Evolutionary conservation across 495 filamentous ascomycete species (phyloP), one percentile per base, ranked within the genome.

Genomic region (Penicillium silybi): DNA sequence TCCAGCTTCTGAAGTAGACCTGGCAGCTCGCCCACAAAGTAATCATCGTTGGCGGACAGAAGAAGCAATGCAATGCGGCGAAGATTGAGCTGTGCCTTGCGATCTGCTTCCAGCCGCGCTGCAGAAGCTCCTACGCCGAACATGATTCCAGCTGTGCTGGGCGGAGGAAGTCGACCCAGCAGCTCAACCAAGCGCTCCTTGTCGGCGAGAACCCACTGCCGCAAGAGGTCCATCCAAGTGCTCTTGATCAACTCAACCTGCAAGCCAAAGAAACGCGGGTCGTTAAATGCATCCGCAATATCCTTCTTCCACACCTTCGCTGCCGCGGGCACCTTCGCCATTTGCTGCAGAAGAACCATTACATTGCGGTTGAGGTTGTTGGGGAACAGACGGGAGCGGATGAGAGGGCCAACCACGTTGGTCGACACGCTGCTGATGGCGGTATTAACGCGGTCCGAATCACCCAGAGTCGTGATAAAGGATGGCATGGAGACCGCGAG

Each of bases 101-200:
- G 86, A 68, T 99, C 93, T 8, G 93, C 90, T 72, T 99, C 93
- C 39, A 90, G 75, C 52, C 93, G 80, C n/a, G 93, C 93, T 19
- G 92, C 92, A 29, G 88, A 92, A 6, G 93, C 95, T 44, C 93
- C 93, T 5, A 99, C 93, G 19, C 93, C 93, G 55, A 99, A 99
- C 66, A 99, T 90, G 48, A 97, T 95, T 15, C 93, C 95, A 0
- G 93, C 95, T n/a, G 93, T 88, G 15, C 90, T 90, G 8, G 93
- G 93, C 3, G 91, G 80, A 6, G 88, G 84, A 32, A 97, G 76
- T 22, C 90, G 84, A 35, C 79, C 75, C 13, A 97, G 66, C 3
- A 96, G 70, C 49, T 97, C 95, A 1, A 83, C 71, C 67, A 99
- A 80, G 17, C 89, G 82, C 50, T 97, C 93, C 65, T 93, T 95